A percentile compares a stretch with the other conserved stretches of the same genome.
phyloP scores from a whole-genome alignment of 306 rosid genomes.

The Vigna mungo region DNA sequence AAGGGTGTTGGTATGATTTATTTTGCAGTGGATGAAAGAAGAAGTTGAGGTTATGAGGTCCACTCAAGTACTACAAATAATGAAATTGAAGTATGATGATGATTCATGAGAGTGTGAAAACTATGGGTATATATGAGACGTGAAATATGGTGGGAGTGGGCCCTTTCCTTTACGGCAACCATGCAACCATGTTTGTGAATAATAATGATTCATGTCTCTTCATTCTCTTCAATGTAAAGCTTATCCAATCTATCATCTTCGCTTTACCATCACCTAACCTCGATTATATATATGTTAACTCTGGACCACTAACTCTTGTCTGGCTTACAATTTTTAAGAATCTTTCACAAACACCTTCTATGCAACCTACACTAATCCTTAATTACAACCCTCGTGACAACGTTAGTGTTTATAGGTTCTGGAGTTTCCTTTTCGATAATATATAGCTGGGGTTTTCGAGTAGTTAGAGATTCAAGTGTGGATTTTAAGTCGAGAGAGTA shows the following conservation, averaged over 20 bases:
- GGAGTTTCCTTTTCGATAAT: no score
- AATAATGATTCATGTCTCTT: conserved; percentile 18
- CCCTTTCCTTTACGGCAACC: neutral
- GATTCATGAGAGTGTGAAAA: neutral
- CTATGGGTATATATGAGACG: neutral
- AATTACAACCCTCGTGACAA: no score
- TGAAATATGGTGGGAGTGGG: neutral
- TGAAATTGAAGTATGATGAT: neutral
- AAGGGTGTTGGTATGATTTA: no score
- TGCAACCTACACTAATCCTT: no score
- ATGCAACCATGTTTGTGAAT: neutral
- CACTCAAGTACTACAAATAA: neutral
- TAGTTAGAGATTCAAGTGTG: no score
- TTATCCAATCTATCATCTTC: neutral
- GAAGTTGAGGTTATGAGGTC: no score
- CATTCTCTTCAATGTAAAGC: neutral
- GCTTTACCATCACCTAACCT: neutral
- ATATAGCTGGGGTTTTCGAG: no score
- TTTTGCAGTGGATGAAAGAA: no score
- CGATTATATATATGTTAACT: no score
- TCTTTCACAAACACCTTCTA: neutral
- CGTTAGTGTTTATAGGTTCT: no score
- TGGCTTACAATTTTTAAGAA: neutral
- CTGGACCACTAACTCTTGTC: neutral
- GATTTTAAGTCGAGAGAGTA: no score